phyloP scores from a whole-genome alignment of 345 rosid species.

The Tarenaya hassleriana region DNA sequence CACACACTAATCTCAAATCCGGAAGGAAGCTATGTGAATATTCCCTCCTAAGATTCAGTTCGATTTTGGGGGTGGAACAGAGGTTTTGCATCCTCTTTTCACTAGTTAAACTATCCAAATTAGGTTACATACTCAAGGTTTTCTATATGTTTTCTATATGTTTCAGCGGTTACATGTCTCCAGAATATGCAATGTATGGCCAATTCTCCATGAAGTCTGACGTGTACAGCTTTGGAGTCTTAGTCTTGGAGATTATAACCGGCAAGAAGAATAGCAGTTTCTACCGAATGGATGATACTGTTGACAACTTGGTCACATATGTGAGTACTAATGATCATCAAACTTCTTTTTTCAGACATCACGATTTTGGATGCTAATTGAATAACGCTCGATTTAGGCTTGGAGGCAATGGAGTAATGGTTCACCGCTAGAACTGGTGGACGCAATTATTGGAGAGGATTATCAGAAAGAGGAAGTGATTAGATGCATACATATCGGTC shows the following conservation, averaged over 20 bases:
- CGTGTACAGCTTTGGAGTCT: constrained; percentile 25
- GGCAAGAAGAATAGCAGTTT: constrained; percentile 18
- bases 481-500: constrained; percentile 40
- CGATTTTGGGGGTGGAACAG: no score
- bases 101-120: neutral
- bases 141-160: no score
- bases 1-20: no score
- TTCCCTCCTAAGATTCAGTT: no score
- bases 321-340: constrained; percentile 17
- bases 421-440: constrained; percentile 16
- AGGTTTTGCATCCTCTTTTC: no score
- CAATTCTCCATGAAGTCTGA: constrained; percentile 30
- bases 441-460: constrained; percentile 19
- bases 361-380: neutral
- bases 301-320: constrained; percentile 21
- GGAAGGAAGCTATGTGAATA: no score
- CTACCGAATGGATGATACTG: neutral
- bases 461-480: constrained; percentile 30
- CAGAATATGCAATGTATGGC: constrained; percentile 28
- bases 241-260: constrained; percentile 25
- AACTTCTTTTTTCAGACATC: neutral
- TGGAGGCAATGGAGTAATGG: constrained; percentile 38
- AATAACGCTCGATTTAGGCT: constrained; percentile 4
- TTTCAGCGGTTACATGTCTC: constrained; percentile 26
- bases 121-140: neutral